Percentiles rank a stretch among this genome's conserved stretches.
Evolutionary conservation across 345 rosid genomes (phyloP).

Genomic region (Capsella bursapastoris): DNA sequence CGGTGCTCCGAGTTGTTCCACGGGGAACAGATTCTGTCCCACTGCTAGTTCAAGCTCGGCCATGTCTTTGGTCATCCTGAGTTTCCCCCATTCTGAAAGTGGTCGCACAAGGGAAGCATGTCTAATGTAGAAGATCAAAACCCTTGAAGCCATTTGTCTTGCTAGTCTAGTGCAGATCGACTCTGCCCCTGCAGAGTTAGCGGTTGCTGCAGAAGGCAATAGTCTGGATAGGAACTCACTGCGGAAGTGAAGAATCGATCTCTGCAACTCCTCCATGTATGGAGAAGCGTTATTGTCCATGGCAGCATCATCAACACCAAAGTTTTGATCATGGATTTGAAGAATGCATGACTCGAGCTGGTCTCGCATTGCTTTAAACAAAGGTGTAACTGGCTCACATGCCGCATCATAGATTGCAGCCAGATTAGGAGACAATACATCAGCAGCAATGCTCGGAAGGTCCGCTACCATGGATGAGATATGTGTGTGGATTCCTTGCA

Average conservation of each 20-base stretch:
- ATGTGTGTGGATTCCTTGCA: constrained; percentile 87
- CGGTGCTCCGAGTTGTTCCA: constrained; percentile 97
- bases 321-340: constrained; percentile 93
- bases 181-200: constrained; percentile 63
- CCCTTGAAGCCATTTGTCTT: constrained; percentile 87
- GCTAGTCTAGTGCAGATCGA: constrained; percentile 92
- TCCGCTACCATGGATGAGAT: constrained; percentile 67
- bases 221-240: constrained; percentile 81
- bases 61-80: constrained; percentile 98
- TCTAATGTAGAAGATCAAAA: constrained; percentile 83
- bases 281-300: constrained; percentile 89
- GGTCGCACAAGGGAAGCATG: constrained; percentile 97
- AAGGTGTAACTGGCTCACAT: constrained; percentile 81
- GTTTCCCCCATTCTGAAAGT: constrained; percentile 95
- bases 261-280: constrained; percentile 98
- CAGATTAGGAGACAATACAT: constrained; percentile 77
- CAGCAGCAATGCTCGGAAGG: constrained; percentile 81
- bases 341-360: constrained; percentile 87
- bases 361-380: constrained; percentile 93
- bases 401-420: constrained; percentile 84
- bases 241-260: constrained; percentile 85
- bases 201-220: constrained; percentile 71
- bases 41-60: constrained; percentile 97
- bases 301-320: constrained; percentile 81
- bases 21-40: constrained; percentile 92